A percentile compares a stretch with the other conserved stretches of the same genome.
These are phyloP conservation scores for Septoria linicola DNA, from an alignment of 2,329 filamentous ascomycete species.

Conservation along the genomic window DNA sequence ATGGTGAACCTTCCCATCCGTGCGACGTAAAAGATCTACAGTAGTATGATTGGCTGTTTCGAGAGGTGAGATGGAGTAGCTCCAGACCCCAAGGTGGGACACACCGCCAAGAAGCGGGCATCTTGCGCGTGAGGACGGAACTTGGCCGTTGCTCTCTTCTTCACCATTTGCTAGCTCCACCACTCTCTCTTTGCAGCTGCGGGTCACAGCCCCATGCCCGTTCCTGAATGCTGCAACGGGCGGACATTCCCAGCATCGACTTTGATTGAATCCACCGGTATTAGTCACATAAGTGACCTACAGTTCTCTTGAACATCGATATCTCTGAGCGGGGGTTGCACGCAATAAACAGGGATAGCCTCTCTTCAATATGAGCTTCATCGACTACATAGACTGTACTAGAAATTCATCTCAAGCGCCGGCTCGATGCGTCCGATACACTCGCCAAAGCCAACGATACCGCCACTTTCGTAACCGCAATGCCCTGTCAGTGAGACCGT, in stretches of 20 bases:
- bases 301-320: no score
- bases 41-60: constrained; percentile 17
- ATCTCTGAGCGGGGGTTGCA: no score
- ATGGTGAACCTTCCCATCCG: constrained; percentile 13
- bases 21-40: constrained; percentile 19
- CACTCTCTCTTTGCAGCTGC: no score
- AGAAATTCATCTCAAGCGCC: constrained; percentile 28
- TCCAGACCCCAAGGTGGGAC: constrained; percentile 4
- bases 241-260: no score
- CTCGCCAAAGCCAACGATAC: constrained; percentile 74
- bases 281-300: no score
- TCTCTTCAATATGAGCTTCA: no score
- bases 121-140: not conserved
- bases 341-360: no score
- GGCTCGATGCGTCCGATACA: constrained; percentile 64
- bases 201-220: no score
- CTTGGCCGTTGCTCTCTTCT: no score
- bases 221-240: no score
- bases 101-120: not conserved
- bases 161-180: no score
- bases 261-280: no score
- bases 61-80: constrained; percentile 1
- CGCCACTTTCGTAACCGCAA: constrained; percentile 61
- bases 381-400: not conserved
- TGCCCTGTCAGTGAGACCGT: constrained; percentile 65